phyloP scores from a whole-genome alignment of 2,329 filamentous ascomycete species.

The Apiospora rasikravindrae region DNA sequence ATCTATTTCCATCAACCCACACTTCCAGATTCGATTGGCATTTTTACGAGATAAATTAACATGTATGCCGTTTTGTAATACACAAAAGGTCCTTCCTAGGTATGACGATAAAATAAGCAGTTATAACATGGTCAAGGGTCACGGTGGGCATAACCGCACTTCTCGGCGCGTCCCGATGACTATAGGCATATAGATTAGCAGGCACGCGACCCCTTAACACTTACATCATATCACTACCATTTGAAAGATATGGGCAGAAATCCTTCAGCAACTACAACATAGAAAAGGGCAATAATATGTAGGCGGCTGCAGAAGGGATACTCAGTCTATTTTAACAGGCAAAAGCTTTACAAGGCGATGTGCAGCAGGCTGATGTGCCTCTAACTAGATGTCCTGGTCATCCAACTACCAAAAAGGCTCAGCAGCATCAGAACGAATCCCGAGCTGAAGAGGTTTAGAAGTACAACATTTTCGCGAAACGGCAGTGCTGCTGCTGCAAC shows the following conservation, averaged over 20 bases:
- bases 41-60: no score
- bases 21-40: not conserved
- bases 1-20: not conserved
- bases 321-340: not conserved
- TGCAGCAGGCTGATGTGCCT: not conserved
- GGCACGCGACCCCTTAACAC: not conserved
- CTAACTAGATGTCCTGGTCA: not conserved
- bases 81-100: not conserved
- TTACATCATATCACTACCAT: no score
- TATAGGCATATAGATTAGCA: not conserved
- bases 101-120: not conserved
- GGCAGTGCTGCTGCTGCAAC: not conserved
- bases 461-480: not conserved
- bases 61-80: not conserved
- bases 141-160: not conserved
- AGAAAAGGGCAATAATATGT: not conserved
- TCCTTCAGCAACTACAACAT: not conserved
- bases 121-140: not conserved
- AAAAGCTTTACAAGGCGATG: not conserved
- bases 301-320: not conserved
- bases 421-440: not conserved
- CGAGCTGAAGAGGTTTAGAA: not conserved
- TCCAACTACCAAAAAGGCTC: not conserved
- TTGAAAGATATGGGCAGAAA: not conserved
- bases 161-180: not conserved